Evolutionary conservation across 2,329 filamentous ascomycete genomes (phyloP), one percentile per base, ranked within the genome.

Genomic region (Phyllosticta capitalensis): DNA sequence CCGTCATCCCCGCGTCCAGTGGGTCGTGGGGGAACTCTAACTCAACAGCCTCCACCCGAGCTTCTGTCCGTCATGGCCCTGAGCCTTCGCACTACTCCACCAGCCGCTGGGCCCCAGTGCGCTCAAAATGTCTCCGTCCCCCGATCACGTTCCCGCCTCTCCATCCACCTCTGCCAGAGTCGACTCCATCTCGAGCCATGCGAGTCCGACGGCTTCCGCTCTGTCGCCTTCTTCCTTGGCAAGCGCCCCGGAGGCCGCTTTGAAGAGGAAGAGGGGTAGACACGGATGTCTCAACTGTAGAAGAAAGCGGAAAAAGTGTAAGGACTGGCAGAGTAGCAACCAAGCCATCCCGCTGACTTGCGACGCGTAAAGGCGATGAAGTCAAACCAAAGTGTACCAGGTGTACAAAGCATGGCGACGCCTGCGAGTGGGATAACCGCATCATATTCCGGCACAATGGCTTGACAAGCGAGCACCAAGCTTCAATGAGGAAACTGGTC

Each of bases 261-360:
- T 55, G 54, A 61, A 57, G 57, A 56, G 54, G 53, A 55, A 56
- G 19, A 59, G 60, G 53, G 57, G 58, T 7, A 50, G 61, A 7
- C 51, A 56, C n/a, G 61, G 61, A 22, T 64, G 64, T 51, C 45
- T 60, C 9, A 66, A 65, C 50, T 65, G 65, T 56, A 62, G 64
- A 1, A 24, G 51, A 9, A 65, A 63, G 45, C 54, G 63, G 28
- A 60, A 62, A 14, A 66, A 65, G 50, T 65, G 64, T 53, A 60
- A 12, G 58, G 7, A 4, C 24, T 52, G 12, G n/a, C 14, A 14
- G 12, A 12, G 33, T 26, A 7, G 3, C 10, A 12, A 26, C 28
- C 12, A 9, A 4, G 10, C 22, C 48, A 10, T 50, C 9, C 19
- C 9, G 17, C 38, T 45, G 38, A 45, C 38, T 3, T n/a, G 2